Conservation (phyloP, 352 stramenopile species). For the Globisporangium splendens region DNA sequence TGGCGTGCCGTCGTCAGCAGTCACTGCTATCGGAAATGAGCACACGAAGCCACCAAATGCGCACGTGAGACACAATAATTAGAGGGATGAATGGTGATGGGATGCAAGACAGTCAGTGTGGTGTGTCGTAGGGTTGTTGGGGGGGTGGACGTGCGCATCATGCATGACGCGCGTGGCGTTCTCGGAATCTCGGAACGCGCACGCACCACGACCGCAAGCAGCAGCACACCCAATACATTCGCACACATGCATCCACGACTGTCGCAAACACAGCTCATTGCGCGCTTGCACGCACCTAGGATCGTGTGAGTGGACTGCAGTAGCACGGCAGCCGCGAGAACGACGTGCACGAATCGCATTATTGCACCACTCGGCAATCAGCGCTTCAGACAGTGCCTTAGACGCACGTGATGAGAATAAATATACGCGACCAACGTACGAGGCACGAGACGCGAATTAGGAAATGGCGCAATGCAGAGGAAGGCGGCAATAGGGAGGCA, state of each 20-base stretch:
- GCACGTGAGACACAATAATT: background rate
- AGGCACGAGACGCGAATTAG: too few species aligned
- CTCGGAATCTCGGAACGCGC: background rate
- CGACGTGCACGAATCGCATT: conserved; percentile 8
- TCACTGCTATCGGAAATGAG: background rate
- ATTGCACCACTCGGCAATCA: background rate
- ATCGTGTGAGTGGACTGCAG: conserved; percentile 3
- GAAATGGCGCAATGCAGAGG: too few species aligned
- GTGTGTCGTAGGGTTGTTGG: background rate
- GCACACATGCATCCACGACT: too few species aligned
- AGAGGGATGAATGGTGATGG: background rate
- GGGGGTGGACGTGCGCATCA: background rate
- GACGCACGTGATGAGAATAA: too few species aligned
- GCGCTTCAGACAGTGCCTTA: too few species aligned
- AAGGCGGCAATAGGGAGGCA: too few species aligned
- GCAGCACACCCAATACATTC: background rate
- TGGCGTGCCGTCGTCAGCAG: conserved; percentile 3
- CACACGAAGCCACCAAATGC: background rate
- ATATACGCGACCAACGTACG: too few species aligned
- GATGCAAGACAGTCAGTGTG: background rate
- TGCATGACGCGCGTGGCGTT: background rate
- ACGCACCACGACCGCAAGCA: background rate
- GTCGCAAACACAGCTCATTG: too few species aligned
- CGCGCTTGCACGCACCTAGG: conserved; percentile 2
- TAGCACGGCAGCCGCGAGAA: conserved; percentile 5